Evolutionary conservation across 2,329 filamentous ascomycete genomes (phyloP).

Genomic region (Cercospora sesami): DNA sequence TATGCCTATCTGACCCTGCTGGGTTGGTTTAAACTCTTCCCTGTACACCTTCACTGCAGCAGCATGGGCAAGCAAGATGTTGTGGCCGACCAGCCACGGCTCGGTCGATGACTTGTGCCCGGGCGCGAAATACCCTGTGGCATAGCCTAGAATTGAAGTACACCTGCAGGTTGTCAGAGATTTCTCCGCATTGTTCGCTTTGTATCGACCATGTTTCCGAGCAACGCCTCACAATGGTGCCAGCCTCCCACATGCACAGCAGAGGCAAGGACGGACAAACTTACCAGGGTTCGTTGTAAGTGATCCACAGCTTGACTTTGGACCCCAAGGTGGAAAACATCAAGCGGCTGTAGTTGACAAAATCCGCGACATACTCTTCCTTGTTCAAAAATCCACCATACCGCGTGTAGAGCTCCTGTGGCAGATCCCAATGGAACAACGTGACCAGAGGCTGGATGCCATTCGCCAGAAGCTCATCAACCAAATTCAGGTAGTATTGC

Average conservation of each 20-base stretch:
- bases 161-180: conserved; percentile 7
- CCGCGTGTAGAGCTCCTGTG: conserved; percentile 72
- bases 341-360: conserved; percentile 72
- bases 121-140: conserved; percentile 73
- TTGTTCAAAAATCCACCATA: conserved; percentile 81
- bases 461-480: conserved; percentile 73
- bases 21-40: conserved; percentile 72
- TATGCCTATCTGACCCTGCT: conserved; percentile 79
- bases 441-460: conserved; percentile 81
- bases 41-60: conserved; percentile 79
- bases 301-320: conserved; percentile 74
- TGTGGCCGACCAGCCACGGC: conserved; percentile 81
- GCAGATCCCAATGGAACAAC: conserved; percentile 85
- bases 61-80: conserved; percentile 75
- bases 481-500: conserved; percentile 74
- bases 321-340: conserved; percentile 71
- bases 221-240: not conserved
- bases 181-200: not conserved
- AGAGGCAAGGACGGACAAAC: not conserved
- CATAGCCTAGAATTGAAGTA: conserved; percentile 68
- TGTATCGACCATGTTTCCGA: not conserved
- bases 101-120: conserved; percentile 76
- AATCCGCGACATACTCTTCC: conserved; percentile 79
- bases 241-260: not conserved
- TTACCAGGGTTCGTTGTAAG: conserved; percentile 58